These are phyloP conservation scores for Nevesoporus exiguus DNA, from an alignment of 768 basidiomycete genomes.

Conservation along the genomic window DNA sequence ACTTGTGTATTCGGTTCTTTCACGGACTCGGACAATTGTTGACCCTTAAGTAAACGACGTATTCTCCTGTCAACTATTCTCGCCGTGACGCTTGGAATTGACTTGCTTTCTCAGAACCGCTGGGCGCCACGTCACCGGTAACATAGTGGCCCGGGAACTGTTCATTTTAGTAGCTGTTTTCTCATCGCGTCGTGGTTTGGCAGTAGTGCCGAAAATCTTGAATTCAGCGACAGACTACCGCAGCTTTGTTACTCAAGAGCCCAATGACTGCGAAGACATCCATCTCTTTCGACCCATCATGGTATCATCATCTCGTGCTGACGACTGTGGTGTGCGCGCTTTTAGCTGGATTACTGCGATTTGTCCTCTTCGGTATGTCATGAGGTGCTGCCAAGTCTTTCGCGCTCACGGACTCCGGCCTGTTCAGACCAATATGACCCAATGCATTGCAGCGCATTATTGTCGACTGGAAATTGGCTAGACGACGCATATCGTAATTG, in stretches of 20 bases:
- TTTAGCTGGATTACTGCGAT: constrained; percentile 42
- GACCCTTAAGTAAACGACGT: background rate
- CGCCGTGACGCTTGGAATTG: too few relatives aligned
- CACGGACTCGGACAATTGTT: constrained; percentile 11
- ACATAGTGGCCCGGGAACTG: too few relatives aligned
- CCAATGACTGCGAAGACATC: constrained; percentile 29
- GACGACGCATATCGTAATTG: constrained; percentile 65
- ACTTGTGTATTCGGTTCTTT: background rate
- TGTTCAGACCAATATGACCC: constrained; percentile 66
- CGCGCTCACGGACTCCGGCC: background rate
- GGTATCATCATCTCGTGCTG: constrained; percentile 49
- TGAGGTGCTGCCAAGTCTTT: constrained; percentile 1
- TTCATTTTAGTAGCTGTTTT: background rate
- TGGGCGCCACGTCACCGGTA: too few relatives aligned
- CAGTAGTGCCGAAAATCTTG: background rate
- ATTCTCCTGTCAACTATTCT: too few relatives aligned
- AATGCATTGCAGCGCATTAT: constrained; percentile 64
- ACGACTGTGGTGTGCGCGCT: constrained; percentile 38
- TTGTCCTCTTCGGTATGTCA: constrained; percentile 43
- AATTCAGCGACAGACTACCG: background rate
- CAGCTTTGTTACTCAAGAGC: background rate
- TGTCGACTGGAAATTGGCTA: constrained; percentile 76
- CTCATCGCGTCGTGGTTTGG: background rate
- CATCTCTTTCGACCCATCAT: constrained; percentile 40
- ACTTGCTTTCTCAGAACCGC: too few relatives aligned